Evolutionary conservation across 1,284 basidiomycete species (phyloP).

Genomic region (Mycena sp.): DNA sequence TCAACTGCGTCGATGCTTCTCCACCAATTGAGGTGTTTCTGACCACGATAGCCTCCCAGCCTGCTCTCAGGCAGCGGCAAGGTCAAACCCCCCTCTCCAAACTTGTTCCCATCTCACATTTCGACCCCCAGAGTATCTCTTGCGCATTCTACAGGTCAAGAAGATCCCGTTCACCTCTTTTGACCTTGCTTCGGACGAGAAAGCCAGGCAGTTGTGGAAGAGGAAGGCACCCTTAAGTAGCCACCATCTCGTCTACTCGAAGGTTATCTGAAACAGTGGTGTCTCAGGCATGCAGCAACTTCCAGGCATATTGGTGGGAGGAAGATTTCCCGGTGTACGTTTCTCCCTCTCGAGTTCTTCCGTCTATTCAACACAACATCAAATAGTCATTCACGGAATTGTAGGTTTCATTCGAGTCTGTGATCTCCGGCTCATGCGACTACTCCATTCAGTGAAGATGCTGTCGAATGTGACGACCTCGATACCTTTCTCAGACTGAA

Average conservation of each 20-base stretch:
- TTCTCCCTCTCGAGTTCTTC: slow-evolving; percentile 40
- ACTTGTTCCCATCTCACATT: neutral
- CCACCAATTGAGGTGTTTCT: slow-evolving; percentile 64
- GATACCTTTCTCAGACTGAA: slow-evolving; percentile 76
- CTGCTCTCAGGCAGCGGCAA: slow-evolving; percentile 78
- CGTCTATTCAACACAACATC: slow-evolving; percentile 31
- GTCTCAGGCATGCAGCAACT: slow-evolving; percentile 77
- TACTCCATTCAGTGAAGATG: slow-evolving; percentile 69
- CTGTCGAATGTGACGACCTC: slow-evolving; percentile 79
- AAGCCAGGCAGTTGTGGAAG: slow-evolving; percentile 78
- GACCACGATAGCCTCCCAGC: slow-evolving; percentile 86
- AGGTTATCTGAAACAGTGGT: slow-evolving; percentile 7
- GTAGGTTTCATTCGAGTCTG: slow-evolving; percentile 45
- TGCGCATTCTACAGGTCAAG: slow-evolving; percentile 52
- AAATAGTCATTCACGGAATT: slow-evolving; percentile 64
- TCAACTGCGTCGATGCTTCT: slow-evolving; percentile 58
- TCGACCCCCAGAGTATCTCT: slow-evolving; percentile 54
- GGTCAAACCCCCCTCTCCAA: slow-evolving; percentile 47
- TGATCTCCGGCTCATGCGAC: slow-evolving; percentile 1
- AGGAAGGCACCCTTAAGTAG: slow-evolving; percentile 76
- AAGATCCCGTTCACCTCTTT: slow-evolving; percentile 83
- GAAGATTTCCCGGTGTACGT: slow-evolving; percentile 60
- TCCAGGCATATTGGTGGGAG: slow-evolving; percentile 81
- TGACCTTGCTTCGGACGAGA: slow-evolving; percentile 83
- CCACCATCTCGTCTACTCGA: neutral